Base-by-base conservation (phyloP, 495 filamentous ascomycete species). In the Podospora didyma region DNA sequence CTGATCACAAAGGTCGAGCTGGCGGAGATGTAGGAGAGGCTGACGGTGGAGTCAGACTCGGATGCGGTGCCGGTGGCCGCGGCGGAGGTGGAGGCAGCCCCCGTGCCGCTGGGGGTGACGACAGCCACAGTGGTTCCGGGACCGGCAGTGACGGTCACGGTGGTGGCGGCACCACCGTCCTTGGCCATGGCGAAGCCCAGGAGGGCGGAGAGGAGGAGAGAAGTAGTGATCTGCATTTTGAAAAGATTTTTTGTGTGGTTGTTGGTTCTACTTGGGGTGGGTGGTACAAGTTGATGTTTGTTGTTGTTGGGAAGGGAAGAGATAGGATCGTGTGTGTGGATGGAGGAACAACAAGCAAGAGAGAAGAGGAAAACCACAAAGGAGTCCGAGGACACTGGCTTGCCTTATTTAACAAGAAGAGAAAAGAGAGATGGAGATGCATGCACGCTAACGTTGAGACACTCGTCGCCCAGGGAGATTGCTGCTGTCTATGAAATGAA, bases 161-260 rank as follows among this genome's bases (percentile, higher is more conserved):
- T 42, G 39, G 12, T 16, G 39, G 14, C n/a, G 39, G n/a, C 39
- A 14, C 5, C 9, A 31, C 4, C 39, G 12, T 42, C 39, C 39
- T 42, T 42, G 12, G 58, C 58, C 14, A 41, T n/a, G 49, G 63
- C 58, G 10, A 63, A 19, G 59, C 39, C 56, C 22, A 60, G 37
- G 44, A 69, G 55, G 51, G 62, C 54, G 10, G 68, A 57, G 51
- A 70, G 35, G 54, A 69, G 7, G 54, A 69, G 49, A 22, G 59
- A 51, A 26, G 57, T 31, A 47, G 62, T 60, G 58, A 62, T 28
- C 28, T 68, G 60, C 68, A 70, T 70, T 45, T 59, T 67, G 61
- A 45, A 2, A n/a, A 26, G 22, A 50, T 4, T 42, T 42, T 41
- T 55, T 21, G 42, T 26, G 11, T 22, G 51, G 12, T 48, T 39